phyloP scores from a whole-genome alignment of 106 monocot species.

The Dendrobium chrysotoxum region DNA sequence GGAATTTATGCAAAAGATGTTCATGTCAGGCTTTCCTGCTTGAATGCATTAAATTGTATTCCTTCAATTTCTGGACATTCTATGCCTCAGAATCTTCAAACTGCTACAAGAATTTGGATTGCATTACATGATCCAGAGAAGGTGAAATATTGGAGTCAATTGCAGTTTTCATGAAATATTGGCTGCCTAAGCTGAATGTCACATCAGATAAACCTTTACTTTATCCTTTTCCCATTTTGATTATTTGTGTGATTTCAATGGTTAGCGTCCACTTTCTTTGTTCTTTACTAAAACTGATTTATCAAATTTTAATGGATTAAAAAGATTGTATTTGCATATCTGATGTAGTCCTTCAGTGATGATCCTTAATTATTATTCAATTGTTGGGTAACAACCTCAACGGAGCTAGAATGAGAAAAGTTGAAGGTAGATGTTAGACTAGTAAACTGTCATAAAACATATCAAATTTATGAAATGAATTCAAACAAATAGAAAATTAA shows the following conservation, averaged over 20 bases:
- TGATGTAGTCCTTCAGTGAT: neutral
- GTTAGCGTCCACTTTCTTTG: neutral
- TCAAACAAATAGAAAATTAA: neutral
- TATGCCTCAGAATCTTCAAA: constrained; percentile 49
- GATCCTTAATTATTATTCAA: neutral
- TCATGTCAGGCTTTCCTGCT: constrained; percentile 89
- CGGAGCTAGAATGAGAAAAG: neutral
- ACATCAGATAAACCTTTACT: neutral
- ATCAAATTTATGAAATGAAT: neutral
- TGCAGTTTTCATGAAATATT: neutral
- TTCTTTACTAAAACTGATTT: neutral
- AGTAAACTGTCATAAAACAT: neutral
- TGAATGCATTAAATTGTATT: constrained; percentile 90
- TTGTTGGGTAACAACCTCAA: neutral
- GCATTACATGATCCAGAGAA: constrained; percentile 92
- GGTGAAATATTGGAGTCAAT: constrained; percentile 21
- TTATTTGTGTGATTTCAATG: neutral
- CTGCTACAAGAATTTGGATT: constrained; percentile 80
- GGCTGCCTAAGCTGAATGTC: neutral
- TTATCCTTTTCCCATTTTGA: neutral
- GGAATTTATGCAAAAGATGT: constrained; percentile 90
- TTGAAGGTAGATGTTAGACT: neutral
- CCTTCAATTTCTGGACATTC: constrained; percentile 63
- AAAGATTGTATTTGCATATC: neutral
- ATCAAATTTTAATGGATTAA: neutral